Evolutionary conservation across 345 rosid genomes (phyloP).

Genomic region (Cardiospermum halicacabum): DNA sequence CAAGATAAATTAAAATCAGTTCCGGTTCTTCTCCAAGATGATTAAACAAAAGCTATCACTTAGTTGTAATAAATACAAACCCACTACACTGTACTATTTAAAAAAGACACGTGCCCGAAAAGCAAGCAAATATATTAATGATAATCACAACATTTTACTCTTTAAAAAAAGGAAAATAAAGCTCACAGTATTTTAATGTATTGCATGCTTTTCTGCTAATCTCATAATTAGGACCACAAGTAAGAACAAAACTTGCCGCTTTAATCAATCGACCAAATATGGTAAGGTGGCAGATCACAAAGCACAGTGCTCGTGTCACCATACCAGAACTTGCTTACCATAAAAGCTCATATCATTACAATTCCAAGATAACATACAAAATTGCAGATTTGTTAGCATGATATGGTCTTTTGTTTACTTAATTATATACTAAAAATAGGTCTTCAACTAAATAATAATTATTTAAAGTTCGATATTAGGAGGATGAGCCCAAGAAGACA

Average conservation of each 20-base stretch:
- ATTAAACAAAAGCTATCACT: background rate
- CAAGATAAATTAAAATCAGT: too few species aligned
- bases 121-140: background rate
- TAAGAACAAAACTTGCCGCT: constrained; percentile 21
- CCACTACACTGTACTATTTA: background rate
- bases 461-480: background rate
- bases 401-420: background rate
- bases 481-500: constrained; percentile 5
- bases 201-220: background rate
- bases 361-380: constrained; percentile 14
- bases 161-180: too few species aligned
- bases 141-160: background rate
- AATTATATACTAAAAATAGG: background rate
- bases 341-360: constrained; percentile 16
- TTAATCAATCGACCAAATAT: constrained; percentile 16
- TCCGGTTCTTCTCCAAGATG: background rate
- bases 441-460: background rate
- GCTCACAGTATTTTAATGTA: background rate
- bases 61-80: background rate
- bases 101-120: background rate
- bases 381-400: constrained; percentile 11
- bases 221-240: constrained; percentile 2
- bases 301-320: constrained; percentile 14
- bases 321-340: constrained; percentile 20
- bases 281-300: constrained; percentile 20